A percentile compares a stretch with the other conserved stretches of the same genome.
Conservation (phyloP, 2,329 filamentous ascomycete genomes). For the Plectosphaerella cucumerina region DNA sequence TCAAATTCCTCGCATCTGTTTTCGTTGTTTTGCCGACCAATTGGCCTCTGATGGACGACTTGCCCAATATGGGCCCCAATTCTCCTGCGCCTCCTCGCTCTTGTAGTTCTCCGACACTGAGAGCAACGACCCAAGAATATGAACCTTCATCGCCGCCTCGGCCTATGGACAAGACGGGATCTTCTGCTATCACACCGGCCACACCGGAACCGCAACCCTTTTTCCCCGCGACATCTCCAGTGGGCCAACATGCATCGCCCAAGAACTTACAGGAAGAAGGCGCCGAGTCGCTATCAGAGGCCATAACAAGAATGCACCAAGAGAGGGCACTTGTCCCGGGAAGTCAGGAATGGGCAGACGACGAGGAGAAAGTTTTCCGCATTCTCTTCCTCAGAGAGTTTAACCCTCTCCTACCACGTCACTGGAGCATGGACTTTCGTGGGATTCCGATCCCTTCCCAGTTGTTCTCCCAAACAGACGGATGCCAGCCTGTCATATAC, state of each 20-base stretch:
- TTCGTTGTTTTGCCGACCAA: neutral
- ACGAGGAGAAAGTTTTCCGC: constrained; percentile 42
- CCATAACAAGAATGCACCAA: constrained; percentile 27
- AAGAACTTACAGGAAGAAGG: too few relatives aligned
- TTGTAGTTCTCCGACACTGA: too few relatives aligned
- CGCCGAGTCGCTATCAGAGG: too few relatives aligned
- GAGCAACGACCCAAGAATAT: too few relatives aligned
- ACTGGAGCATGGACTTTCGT: constrained; percentile 36
- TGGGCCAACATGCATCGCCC: too few relatives aligned
- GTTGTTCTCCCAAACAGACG: constrained; percentile 27
- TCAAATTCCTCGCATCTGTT: neutral
- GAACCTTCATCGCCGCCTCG: too few relatives aligned
- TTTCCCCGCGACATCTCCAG: too few relatives aligned
- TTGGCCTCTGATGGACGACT: neutral
- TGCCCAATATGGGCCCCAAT: too few relatives aligned
- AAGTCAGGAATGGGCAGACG: constrained; percentile 44
- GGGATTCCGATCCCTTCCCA: constrained; percentile 32
- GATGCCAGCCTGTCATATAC: constrained; percentile 30
- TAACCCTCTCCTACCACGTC: constrained; percentile 32
- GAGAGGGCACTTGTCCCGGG: constrained; percentile 37
- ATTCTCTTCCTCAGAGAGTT: constrained; percentile 36
- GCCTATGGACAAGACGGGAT: too few relatives aligned
- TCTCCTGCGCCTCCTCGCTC: too few relatives aligned
- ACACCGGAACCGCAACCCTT: too few relatives aligned
- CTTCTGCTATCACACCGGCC: too few relatives aligned